Evolutionary conservation across 139 green algal genomes (phyloP).

Genomic region (Chlamydomonas incerta): DNA sequence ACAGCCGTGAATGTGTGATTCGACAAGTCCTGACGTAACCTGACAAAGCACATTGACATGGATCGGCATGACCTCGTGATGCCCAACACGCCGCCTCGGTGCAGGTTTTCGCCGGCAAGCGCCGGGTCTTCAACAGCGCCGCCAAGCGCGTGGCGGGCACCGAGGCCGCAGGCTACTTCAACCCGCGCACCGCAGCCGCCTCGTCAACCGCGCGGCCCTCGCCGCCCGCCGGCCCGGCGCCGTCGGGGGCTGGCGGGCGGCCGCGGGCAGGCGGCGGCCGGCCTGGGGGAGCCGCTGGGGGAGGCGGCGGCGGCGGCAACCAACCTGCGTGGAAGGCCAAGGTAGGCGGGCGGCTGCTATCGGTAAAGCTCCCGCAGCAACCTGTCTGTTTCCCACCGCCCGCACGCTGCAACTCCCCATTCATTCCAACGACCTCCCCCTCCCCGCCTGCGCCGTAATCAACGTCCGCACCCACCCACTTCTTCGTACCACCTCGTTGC

Average conservation of each 20-base stretch:
- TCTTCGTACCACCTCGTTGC: no score
- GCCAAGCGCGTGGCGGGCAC: slow-evolving; percentile 54
- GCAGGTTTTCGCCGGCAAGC: slow-evolving; percentile 58
- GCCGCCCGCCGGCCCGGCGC: slow-evolving; percentile 6
- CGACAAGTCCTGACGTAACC: no score
- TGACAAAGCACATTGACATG: no score
- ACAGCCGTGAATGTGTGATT: no score
- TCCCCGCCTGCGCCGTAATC: not conserved
- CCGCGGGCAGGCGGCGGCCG: not conserved
- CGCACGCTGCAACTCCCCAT: no score
- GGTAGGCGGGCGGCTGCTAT: slow-evolving; percentile 28
- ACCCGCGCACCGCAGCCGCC: slow-evolving; percentile 1
- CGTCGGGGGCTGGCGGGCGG: not conserved
- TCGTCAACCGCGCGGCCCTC: not conserved
- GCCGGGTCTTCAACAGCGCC: slow-evolving; percentile 59
- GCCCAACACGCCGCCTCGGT: no score
- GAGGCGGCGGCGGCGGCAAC: slow-evolving; percentile 4
- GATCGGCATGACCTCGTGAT: no score
- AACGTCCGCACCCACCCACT: not conserved
- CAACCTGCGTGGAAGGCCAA: slow-evolving; percentile 59
- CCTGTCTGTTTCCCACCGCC: no score
- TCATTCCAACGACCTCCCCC: not conserved
- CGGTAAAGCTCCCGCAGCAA: no score
- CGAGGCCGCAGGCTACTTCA: slow-evolving; percentile 47
- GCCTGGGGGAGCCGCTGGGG: not conserved